Percentiles rank a stretch among this genome's conserved stretches.
phyloP scores from a whole-genome alignment of 768 basidiomycete species.

The Trichaptum fuscoviolaceum region DNA sequence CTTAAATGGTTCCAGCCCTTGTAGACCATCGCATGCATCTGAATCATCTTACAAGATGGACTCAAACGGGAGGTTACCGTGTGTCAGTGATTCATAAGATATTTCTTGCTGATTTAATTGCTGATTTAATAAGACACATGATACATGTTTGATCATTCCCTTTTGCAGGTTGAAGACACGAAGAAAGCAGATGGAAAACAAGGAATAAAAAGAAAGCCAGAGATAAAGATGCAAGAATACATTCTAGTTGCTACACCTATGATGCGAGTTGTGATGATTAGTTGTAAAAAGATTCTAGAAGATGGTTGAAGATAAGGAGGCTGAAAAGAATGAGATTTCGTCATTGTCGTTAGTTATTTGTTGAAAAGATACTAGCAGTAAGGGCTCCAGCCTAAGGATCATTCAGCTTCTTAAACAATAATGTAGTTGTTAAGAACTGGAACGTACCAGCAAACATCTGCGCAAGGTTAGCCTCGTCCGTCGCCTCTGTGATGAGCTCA shows the following conservation, averaged over 20 bases:
- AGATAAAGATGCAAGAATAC: background rate
- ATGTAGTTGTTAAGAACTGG: background rate
- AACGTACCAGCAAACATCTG: conserved; percentile 70
- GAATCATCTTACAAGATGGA: no score
- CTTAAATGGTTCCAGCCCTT: no score
- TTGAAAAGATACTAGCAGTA: background rate
- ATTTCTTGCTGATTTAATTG: no score
- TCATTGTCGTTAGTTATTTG: background rate
- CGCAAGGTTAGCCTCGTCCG: conserved; percentile 67
- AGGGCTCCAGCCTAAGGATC: conserved; percentile 4
- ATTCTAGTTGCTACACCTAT: background rate
- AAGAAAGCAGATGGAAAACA: no score
- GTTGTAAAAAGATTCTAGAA: background rate
- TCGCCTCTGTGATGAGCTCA: conserved; percentile 85
- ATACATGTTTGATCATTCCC: no score
- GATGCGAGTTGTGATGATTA: background rate
- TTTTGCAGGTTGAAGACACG: no score
- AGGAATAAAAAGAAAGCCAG: no score
- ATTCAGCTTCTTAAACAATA: background rate
- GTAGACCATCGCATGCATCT: no score
- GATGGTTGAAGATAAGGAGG: background rate
- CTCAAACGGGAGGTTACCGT: no score
- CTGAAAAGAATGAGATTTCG: background rate
- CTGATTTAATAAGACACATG: no score
- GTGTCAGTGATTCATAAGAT: no score